phyloP scores from a whole-genome alignment of 805 yeast species.

The Cyberlindnera mycetangii region DNA sequence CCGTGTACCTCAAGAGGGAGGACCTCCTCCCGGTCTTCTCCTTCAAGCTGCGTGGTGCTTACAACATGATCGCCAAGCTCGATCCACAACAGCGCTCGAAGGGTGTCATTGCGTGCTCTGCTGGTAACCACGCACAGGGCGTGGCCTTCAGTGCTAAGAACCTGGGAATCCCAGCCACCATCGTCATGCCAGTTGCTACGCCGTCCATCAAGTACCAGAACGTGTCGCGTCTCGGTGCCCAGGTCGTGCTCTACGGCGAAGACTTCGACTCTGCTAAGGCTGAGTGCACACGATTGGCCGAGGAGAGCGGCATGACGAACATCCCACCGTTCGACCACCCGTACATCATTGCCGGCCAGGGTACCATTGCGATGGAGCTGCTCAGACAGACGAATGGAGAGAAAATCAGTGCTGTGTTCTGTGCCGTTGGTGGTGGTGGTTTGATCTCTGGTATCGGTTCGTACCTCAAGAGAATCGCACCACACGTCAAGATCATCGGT shows the following conservation, averaged over 20 bases:
- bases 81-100: constrained; percentile 51
- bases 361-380: constrained; percentile 92
- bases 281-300: constrained; percentile 75
- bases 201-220: constrained; percentile 92
- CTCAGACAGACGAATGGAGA: constrained; percentile 80
- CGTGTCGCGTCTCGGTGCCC: constrained; percentile 89
- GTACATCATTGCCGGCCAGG: constrained; percentile 97
- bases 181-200: constrained; percentile 97
- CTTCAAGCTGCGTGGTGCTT: constrained; percentile 96
- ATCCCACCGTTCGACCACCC: constrained; percentile 99
- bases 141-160: constrained; percentile 90
- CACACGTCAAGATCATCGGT: constrained; percentile 94
- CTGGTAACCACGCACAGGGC: constrained; percentile 99
- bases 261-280: constrained; percentile 94
- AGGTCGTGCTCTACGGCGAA: constrained; percentile 89
- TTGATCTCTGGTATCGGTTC: constrained; percentile 87
- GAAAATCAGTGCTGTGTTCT: constrained; percentile 80
- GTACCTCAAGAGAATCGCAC: constrained; percentile 91
- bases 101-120: constrained; percentile 98
- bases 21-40: constrained; percentile 93
- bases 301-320: constrained; percentile 72
- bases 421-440: constrained; percentile 98
- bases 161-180: constrained; percentile 87
- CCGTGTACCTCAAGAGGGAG: constrained; percentile 81
- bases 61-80: constrained; percentile 91